Percentiles rank a stretch among this genome's conserved stretches.
phyloP scores from a whole-genome alignment of 495 filamentous ascomycete genomes.

The Aspergillus hancockii region DNA sequence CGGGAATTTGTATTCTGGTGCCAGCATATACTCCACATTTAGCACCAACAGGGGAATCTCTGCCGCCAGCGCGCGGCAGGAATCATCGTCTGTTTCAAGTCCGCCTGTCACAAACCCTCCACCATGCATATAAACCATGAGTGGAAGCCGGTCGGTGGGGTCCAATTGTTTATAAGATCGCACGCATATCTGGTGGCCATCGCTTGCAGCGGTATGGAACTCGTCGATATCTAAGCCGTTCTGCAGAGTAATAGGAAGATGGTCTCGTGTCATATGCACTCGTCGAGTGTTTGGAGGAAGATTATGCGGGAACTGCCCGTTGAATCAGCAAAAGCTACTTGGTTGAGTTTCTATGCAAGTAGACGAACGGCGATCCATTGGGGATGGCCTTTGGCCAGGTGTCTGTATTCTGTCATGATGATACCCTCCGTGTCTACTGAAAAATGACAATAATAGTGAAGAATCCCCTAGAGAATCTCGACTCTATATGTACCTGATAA shows the following conservation, averaged over 20 bases:
- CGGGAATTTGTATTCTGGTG: conserved; percentile 68
- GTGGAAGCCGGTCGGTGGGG: conserved; percentile 14
- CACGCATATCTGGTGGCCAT: conserved; percentile 16
- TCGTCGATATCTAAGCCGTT: conserved; percentile 18
- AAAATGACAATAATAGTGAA: too few species aligned
- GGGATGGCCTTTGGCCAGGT: too few species aligned
- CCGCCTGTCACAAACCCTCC: conserved; percentile 39
- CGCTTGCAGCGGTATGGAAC: conserved; percentile 20
- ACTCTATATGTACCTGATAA: too few species aligned
- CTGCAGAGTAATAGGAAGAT: conserved; percentile 10
- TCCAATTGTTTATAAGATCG: conserved; percentile 14
- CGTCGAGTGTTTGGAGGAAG: too few species aligned
- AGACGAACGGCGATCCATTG: too few species aligned
- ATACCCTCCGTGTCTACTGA: too few species aligned
- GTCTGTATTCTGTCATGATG: too few species aligned
- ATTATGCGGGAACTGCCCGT: too few species aligned
- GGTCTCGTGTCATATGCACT: too few species aligned
- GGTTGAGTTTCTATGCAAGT: too few species aligned
- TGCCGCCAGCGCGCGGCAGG: conserved; percentile 30
- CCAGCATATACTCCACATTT: conserved; percentile 67
- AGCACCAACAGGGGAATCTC: conserved; percentile 45
- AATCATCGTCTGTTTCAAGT: conserved; percentile 42
- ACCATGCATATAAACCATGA: conserved; percentile 42
- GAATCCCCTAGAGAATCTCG: too few species aligned
- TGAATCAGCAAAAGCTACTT: too few species aligned